Conservation (phyloP, 2,329 filamentous ascomycete genomes). For the Apiospora rasikravindrae region DNA sequence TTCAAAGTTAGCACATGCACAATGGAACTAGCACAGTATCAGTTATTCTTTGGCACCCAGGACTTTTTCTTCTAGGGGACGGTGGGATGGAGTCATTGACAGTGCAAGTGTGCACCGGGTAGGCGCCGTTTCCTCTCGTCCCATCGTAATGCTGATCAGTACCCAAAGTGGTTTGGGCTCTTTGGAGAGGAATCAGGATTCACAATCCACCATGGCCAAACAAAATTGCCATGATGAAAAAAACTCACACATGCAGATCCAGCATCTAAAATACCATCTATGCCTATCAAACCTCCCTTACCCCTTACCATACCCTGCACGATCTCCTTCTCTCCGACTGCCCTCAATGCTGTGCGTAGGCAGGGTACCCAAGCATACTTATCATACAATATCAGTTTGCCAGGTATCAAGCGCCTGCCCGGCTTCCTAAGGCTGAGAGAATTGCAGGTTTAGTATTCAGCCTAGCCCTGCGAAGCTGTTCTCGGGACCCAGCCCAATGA, state of each 20-base stretch:
- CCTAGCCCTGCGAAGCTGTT: neutral
- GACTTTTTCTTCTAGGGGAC: neutral
- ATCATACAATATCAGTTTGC: neutral
- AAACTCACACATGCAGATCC: neutral
- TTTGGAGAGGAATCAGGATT: neutral
- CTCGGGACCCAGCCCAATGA: too few species aligned
- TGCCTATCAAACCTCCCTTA: neutral
- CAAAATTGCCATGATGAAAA: constrained; percentile 11
- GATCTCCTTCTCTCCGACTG: neutral
- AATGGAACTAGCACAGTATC: neutral
- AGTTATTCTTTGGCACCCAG: neutral
- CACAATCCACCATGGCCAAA: constrained; percentile 1
- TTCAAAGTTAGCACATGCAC: neutral
- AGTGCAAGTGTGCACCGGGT: neutral
- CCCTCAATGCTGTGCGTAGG: neutral
- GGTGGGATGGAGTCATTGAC: neutral
- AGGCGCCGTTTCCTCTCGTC: neutral
- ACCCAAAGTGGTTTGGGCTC: neutral
- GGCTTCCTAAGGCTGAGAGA: neutral
- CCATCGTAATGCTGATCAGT: constrained; percentile 4
- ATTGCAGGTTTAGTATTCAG: neutral
- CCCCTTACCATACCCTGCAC: neutral
- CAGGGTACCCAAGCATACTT: too few species aligned
- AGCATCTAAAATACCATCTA: neutral
- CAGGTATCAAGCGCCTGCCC: neutral